phyloP scores from a whole-genome alignment of 495 filamentous ascomycete species.

The Trypethelium eluteriae region DNA sequence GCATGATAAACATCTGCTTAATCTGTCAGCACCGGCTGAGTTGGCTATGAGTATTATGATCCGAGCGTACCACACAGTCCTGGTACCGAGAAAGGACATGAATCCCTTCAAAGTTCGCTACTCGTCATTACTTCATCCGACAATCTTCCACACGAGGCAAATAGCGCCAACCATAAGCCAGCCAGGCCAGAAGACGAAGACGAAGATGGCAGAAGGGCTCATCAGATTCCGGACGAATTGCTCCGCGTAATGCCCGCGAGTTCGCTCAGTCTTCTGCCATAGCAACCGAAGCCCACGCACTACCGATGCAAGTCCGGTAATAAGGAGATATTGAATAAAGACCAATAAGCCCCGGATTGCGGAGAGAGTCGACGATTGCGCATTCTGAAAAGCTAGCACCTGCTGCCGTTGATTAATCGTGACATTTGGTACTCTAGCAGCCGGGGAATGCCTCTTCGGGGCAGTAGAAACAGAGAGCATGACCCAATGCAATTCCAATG shows the following conservation, averaged over 20 bases:
- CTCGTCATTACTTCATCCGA: neutral
- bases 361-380: neutral
- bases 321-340: neutral
- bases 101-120: neutral
- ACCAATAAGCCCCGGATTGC: neutral
- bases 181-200: slow-evolving; percentile 7
- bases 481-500: neutral
- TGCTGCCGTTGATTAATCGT: neutral
- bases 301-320: neutral
- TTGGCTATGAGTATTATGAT: neutral
- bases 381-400: neutral
- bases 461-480: slow-evolving; percentile 4
- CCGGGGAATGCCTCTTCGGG: neutral
- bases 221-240: slow-evolving; percentile 5
- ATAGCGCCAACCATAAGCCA: neutral
- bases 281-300: neutral
- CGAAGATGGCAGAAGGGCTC: neutral
- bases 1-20: neutral
- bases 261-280: neutral
- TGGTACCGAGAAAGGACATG: neutral
- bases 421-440: neutral
- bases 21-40: neutral
- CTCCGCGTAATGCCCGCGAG: neutral
- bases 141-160: neutral
- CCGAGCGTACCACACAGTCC: neutral